Conservation (phyloP, 2,329 filamentous ascomycete species). For the Microthyrium microscopicum region DNA sequence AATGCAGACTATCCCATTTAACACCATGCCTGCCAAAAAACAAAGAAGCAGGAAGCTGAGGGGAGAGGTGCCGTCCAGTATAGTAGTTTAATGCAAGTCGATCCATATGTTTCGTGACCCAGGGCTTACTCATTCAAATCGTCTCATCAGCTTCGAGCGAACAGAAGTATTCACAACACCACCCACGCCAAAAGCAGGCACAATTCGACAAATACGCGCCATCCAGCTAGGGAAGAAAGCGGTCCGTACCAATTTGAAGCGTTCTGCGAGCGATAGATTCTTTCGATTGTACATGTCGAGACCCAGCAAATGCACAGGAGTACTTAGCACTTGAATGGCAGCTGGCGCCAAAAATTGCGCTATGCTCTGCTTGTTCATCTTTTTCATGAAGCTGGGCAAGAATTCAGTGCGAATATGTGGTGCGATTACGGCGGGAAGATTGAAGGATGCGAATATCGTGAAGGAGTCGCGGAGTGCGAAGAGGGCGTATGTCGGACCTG, state of each 20-base stretch:
- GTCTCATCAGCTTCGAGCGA: slow-evolving; percentile 48
- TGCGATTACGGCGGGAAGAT: slow-evolving; percentile 64
- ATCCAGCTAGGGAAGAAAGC: slow-evolving; percentile 61
- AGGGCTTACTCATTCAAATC: slow-evolving; percentile 24
- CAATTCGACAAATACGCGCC: slow-evolving; percentile 67
- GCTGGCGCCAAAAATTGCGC: slow-evolving; percentile 74
- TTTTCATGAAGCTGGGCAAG: slow-evolving; percentile 31
- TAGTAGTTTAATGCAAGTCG: no score
- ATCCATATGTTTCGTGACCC: neutral
- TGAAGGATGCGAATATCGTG: slow-evolving; percentile 86
- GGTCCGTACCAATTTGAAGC: slow-evolving; percentile 48
- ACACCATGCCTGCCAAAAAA: no score
- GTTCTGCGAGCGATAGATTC: slow-evolving; percentile 35
- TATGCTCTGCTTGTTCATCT: slow-evolving; percentile 30
- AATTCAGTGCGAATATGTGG: slow-evolving; percentile 37
- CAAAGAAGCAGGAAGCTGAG: no score
- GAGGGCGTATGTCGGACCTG: slow-evolving; percentile 54
- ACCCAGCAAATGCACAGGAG: slow-evolving; percentile 70
- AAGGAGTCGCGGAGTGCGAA: slow-evolving; percentile 73
- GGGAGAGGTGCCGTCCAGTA: no score
- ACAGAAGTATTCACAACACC: slow-evolving; percentile 71
- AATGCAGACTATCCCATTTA: no score
- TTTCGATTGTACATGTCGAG: slow-evolving; percentile 71
- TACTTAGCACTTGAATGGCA: slow-evolving; percentile 60
- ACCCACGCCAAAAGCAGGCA: slow-evolving; percentile 78